Conservation (phyloP, 345 rosid genomes). For the Aegle marmelos region DNA sequence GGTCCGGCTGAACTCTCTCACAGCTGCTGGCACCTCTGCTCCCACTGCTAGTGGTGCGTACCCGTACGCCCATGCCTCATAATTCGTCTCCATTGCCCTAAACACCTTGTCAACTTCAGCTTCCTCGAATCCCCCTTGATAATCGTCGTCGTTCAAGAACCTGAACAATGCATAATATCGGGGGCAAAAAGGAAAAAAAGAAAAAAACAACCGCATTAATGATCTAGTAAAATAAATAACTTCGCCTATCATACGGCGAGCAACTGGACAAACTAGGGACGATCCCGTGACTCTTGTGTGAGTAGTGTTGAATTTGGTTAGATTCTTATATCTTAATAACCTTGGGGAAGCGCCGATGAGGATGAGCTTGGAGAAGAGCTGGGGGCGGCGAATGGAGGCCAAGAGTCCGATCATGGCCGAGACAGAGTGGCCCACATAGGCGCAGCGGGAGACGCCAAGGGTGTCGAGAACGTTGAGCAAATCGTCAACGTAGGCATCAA, state of each 20-base stretch:
- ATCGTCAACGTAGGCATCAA: constrained; percentile 78
- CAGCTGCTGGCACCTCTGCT: constrained; percentile 78
- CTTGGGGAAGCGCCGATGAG: constrained; percentile 83
- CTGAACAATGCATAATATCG: constrained; percentile 6
- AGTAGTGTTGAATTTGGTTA: neutral
- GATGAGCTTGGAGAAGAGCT: constrained; percentile 73
- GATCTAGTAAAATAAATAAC: no score
- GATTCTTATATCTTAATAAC: constrained; percentile 13
- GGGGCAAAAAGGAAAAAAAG: no score
- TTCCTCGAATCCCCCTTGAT: constrained; percentile 73
- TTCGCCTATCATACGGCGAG: no score
- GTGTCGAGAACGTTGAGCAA: constrained; percentile 70
- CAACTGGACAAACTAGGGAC: neutral
- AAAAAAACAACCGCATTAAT: no score
- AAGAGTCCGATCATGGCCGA: constrained; percentile 87
- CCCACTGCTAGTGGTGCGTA: constrained; percentile 74
- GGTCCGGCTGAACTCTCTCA: constrained; percentile 80
- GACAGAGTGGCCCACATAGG: constrained; percentile 80
- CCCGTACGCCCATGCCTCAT: constrained; percentile 79
- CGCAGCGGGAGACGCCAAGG: constrained; percentile 54
- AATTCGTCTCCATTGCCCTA: constrained; percentile 72
- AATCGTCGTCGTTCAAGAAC: constrained; percentile 61
- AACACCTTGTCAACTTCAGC: constrained; percentile 62
- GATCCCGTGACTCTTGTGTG: neutral
- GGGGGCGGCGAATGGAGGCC: constrained; percentile 78